Conservation (phyloP, 176 grass and related monocot species). For the Lolium perenne region DNA sequence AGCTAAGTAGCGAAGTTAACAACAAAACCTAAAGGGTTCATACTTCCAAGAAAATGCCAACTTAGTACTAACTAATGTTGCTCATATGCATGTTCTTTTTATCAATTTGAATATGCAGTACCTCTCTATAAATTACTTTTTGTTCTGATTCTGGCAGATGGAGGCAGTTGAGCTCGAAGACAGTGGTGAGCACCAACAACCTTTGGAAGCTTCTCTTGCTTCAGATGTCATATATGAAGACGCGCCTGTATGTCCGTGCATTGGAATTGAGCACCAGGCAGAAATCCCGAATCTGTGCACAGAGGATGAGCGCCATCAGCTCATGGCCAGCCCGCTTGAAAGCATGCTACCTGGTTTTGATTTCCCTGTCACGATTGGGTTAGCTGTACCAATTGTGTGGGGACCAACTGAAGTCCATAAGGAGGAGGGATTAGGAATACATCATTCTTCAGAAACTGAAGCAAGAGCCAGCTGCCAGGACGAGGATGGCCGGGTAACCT, state of each 20-base stretch:
- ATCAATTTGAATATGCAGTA: not conserved
- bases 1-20: constrained; percentile 1
- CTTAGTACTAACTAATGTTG: constrained; percentile 42
- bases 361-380: constrained; percentile 50
- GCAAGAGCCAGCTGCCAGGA: constrained; percentile 7
- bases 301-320: constrained; percentile 44
- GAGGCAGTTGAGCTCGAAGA: constrained; percentile 47
- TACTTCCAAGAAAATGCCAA: constrained; percentile 23
- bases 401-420: constrained; percentile 20
- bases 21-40: not conserved
- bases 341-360: constrained; percentile 34
- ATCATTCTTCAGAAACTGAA: constrained; percentile 34
- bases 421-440: constrained; percentile 36
- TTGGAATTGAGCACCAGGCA: constrained; percentile 83
- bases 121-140: constrained; percentile 7
- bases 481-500: constrained; percentile 22
- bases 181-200: constrained; percentile 38
- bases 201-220: constrained; percentile 49
- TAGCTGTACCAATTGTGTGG: constrained; percentile 73
- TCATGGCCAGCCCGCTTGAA: constrained; percentile 28
- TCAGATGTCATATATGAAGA: constrained; percentile 64
- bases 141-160: constrained; percentile 48
- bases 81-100: constrained; percentile 18
- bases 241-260: constrained; percentile 52
- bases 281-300: constrained; percentile 62